Conservation (phyloP, 108 stramenopile genomes). For the Skeletonema costatum region DNA sequence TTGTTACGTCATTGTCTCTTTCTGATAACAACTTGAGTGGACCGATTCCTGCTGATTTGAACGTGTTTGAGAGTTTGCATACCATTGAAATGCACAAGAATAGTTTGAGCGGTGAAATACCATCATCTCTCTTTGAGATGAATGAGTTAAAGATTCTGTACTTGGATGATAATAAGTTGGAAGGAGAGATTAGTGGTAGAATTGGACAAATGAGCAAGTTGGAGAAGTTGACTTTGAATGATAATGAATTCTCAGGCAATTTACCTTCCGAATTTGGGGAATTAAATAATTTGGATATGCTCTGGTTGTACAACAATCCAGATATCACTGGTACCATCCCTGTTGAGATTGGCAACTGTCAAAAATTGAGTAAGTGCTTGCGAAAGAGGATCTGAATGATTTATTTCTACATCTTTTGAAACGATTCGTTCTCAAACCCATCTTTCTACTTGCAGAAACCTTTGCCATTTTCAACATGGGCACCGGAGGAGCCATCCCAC, state of each 20-base stretch:
- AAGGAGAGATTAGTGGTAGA: constrained; percentile 6
- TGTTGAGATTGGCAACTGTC: constrained; percentile 29
- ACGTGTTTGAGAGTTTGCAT: background rate
- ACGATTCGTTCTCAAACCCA: background rate
- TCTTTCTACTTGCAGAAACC: constrained; percentile 17
- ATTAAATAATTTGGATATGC: constrained; percentile 21
- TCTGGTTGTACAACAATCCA: constrained; percentile 41
- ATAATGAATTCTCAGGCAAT: constrained; percentile 35
- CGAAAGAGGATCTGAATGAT: background rate
- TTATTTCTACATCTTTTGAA: background rate
- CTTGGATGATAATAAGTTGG: constrained; percentile 22
- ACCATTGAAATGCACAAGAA: constrained; percentile 45
- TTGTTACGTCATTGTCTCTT: constrained; percentile 1
- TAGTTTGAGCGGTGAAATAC: constrained; percentile 45
- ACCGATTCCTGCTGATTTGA: constrained; percentile 17
- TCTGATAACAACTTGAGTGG: constrained; percentile 24
- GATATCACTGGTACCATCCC: constrained; percentile 50
- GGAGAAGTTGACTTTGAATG: constrained; percentile 16
- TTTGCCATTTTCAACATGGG: constrained; percentile 32
- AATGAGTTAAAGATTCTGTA: constrained; percentile 12
- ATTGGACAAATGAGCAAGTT: constrained; percentile 22
- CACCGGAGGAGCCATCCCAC: constrained; percentile 29
- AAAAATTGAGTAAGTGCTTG: constrained; percentile 38
- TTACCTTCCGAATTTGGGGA: constrained; percentile 43
- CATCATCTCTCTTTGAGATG: constrained; percentile 23